Conservation (phyloP, 257 asterid genomes). For the Primulina eburnea region DNA sequence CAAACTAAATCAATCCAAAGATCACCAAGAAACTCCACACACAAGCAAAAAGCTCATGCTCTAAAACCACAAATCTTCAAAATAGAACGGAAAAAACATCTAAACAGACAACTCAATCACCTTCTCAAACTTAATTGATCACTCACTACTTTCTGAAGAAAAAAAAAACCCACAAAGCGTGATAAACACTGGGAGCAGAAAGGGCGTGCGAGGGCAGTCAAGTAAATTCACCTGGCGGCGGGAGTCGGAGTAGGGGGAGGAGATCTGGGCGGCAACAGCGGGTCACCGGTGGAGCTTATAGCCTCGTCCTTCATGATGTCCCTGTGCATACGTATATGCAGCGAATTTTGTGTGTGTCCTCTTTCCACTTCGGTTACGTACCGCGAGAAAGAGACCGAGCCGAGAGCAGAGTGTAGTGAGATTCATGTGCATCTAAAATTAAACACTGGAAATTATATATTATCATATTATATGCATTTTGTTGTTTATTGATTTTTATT, state of each 20-base stretch:
- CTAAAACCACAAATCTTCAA: background rate
- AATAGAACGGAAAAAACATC: conserved; percentile 12
- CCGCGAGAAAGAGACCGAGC: background rate
- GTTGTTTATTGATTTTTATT: too few species aligned
- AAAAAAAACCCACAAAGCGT: background rate
- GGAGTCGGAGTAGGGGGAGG: conserved; percentile 83
- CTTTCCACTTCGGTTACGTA: background rate
- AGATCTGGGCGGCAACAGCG: conserved; percentile 61
- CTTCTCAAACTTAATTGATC: conserved; percentile 16
- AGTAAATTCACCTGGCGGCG: conserved; percentile 75
- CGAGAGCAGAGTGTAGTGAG: background rate
- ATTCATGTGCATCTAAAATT: background rate
- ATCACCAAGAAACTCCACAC: conserved; percentile 18
- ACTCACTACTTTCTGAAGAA: background rate
- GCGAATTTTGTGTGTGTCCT: background rate
- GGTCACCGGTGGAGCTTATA: conserved; percentile 84
- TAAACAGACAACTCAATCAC: conserved; percentile 16
- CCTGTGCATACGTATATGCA: background rate
- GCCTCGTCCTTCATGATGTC: conserved; percentile 83
- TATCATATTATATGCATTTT: too few species aligned
- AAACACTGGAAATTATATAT: too few species aligned
- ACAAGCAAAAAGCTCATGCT: conserved; percentile 19
- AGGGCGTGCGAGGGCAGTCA: conserved; percentile 23
- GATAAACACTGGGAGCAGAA: conserved; percentile 14
- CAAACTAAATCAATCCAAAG: background rate